These are phyloP conservation scores for Trichoderma sp. DNA, from an alignment of 2,329 filamentous ascomycete genomes.

Conservation along the genomic window DNA sequence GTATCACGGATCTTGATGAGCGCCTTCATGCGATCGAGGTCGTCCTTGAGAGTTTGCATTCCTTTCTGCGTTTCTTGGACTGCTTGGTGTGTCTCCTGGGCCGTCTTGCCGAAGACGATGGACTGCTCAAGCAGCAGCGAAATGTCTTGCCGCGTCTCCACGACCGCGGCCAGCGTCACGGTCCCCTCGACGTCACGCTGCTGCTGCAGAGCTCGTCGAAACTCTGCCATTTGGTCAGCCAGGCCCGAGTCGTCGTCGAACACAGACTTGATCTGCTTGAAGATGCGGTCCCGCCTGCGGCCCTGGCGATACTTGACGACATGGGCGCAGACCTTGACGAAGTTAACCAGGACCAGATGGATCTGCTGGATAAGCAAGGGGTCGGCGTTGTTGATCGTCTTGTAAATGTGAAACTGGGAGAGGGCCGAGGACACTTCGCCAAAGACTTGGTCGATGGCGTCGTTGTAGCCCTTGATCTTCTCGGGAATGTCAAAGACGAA, in stretches of 20 bases:
- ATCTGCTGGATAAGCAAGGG: not conserved
- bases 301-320: conserved; percentile 9
- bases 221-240: conserved; percentile 3
- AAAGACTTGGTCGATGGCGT: conserved; percentile 12
- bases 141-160: not conserved
- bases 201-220: not conserved
- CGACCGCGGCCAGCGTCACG: not conserved
- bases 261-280: conserved; percentile 6
- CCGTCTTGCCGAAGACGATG: not conserved
- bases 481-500: conserved; percentile 10
- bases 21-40: not conserved
- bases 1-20: conserved; percentile 9
- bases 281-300: not conserved
- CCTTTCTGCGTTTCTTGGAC: not conserved
- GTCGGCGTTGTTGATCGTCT: not conserved
- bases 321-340: conserved; percentile 14
- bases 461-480: conserved; percentile 3
- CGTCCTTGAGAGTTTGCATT: not conserved
- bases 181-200: conserved; percentile 13
- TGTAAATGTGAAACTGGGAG: conserved; percentile 8
- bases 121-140: conserved; percentile 2
- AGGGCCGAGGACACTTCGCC: conserved; percentile 1
- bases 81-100: conserved; percentile 1
- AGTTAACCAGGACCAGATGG: conserved; percentile 1
- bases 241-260: conserved; percentile 9